Conservation (phyloP, 1,284 basidiomycete genomes). For the Irpex sp. region DNA sequence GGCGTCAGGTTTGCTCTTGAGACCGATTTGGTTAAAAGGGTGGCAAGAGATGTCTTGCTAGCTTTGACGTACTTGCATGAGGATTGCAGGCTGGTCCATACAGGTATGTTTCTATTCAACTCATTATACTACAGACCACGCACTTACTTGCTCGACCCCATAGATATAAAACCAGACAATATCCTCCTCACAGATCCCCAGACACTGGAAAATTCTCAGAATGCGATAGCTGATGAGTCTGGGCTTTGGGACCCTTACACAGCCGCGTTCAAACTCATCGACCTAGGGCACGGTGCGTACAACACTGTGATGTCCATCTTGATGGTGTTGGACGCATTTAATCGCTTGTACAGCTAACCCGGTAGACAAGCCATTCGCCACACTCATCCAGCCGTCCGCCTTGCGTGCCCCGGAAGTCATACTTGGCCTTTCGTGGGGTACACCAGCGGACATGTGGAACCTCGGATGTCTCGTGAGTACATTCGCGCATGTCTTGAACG, state of each 20-base stretch:
- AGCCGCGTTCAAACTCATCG: not conserved
- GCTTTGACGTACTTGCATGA: not conserved
- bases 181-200: not conserved
- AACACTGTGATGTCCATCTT: not conserved
- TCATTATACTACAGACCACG: not conserved
- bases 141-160: not conserved
- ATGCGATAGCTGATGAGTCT: not conserved
- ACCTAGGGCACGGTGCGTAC: not conserved
- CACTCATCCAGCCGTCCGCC: slow-evolving; percentile 26
- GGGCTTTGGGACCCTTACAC: not conserved
- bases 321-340: not conserved
- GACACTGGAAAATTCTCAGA: not conserved
- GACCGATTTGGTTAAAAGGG: not conserved
- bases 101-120: not conserved
- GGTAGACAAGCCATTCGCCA: not conserved
- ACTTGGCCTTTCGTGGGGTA: slow-evolving; percentile 25
- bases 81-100: not conserved
- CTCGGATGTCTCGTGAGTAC: slow-evolving; percentile 28
- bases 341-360: not conserved
- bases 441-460: slow-evolving; percentile 32
- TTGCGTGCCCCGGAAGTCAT: slow-evolving; percentile 34
- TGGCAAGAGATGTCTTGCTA: not conserved
- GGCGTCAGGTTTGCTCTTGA: not conserved
- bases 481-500: not conserved
- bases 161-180: not conserved